Base-by-base conservation (phyloP, 225 moss, liverwort and hornwort genomes). In the Pseudisothecium myosuroides region DNA sequence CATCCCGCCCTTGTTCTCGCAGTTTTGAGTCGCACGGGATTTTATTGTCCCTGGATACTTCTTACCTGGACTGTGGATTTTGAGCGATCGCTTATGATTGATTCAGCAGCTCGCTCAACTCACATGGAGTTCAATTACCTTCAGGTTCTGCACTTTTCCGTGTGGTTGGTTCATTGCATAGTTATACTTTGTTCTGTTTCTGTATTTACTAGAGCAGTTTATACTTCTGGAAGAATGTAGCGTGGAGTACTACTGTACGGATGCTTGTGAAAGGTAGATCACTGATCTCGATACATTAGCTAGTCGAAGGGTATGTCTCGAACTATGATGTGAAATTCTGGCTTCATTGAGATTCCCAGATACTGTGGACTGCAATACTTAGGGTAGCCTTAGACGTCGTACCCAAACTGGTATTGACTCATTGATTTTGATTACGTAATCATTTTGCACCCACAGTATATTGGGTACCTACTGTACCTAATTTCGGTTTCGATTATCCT, bases 71-170 rank as follows among this genome's bases (percentile, higher is more conserved):
- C 71, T 71, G 66, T 74, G 84, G 47, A 85, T 82, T 90, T 84
- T 74, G 90, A 89, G 81, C 76, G 49, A 74, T 89, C 66, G 85
- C 88, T 91, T 90, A 95, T 95, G 94, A 95, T 96, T 91, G 91
- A 92, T 88, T 86, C 85, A 95, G 90, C 96, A 90, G 92, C 92
- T 88, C 93, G 95, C 85, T 85, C 94, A 92, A 93, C 87, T 93
- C 94, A 92, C 90, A 97, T 97, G 96, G 97, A 97, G 91, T 96
- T 96, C 91, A 95, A 96, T 88, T 96, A 96, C 90, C 95, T 96
- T 88, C 97, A 97, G 97, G 97, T 95, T 83, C 80, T 88, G 85
- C 87, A 85, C 78, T 88, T 78, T 90, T 55, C 58, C 75, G 49
- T 84, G 74, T 80, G 54, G 34, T 76, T 65, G 55, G 62, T 83